Evolutionary conservation across 2,329 filamentous ascomycete species (phyloP), one percentile per base, ranked within the genome.

Genomic region (Cercospora nicotianae): DNA sequence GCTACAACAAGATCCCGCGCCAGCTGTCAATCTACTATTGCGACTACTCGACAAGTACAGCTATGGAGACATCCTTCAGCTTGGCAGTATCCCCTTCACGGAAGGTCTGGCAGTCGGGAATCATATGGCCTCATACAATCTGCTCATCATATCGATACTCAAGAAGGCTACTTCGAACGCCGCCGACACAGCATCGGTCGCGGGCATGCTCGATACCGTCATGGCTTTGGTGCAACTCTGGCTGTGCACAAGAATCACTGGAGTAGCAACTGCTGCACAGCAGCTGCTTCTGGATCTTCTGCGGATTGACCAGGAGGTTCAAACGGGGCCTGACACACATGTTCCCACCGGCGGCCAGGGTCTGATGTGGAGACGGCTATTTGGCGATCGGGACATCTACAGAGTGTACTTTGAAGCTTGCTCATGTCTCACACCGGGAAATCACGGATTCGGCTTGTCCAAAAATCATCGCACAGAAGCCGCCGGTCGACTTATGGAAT

Each of bases 351-450:
- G 72, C 26, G 83, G 83, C 3, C 83, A 85, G 70, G 85, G 84
- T 0, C 77, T 88, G 1, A 80, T 90, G 73, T 89, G 87, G 87
- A 84, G 87, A 73, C 84, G 88, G 18, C 72, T 90, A 0, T 89
- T 90, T 72, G 82, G 83, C 2, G 88, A 90, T 70, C 83, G 81
- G 67, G 83, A 88, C 72, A 83, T 89, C 6, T 88, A 88, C 71
- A 80, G 80, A 1, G 78, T 84, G 7, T 79, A 89, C 33, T 90
- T 87, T 77, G 82, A 83, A 31, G 80, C 84, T 62, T 88, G 85
- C 73, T 85, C 83, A 69, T 77, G 84, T 51, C 36, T 53, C 26
- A 16, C 33, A 1, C 77, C 78, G 8, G 71, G 75, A 55, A 77
- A 77, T n/a, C 70, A 77, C 31, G 73, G 73, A 3, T 72, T 81